Percentiles rank a stretch among this genome's conserved stretches.
These are phyloP conservation scores for Plasmodium inui DNA, from an alignment of 169 alveolate genomes.

Conservation along the genomic window DNA sequence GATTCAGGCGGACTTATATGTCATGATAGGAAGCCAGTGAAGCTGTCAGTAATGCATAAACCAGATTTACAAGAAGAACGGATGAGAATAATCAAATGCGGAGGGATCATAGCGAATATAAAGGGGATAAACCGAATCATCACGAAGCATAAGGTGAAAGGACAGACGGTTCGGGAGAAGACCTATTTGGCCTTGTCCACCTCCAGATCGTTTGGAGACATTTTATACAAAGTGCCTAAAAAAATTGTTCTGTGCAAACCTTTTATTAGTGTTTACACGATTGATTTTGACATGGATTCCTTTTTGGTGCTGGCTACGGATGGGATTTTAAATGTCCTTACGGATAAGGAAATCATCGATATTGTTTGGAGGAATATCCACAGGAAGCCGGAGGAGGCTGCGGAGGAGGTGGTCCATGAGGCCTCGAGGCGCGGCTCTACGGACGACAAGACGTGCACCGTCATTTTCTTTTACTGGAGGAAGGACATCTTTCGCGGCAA, in stretches of 20 bases:
- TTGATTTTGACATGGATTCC: conserved; percentile 81
- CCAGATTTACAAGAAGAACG: conserved; percentile 82
- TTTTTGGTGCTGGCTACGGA: conserved; percentile 80
- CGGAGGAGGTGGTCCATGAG: conserved; percentile 81
- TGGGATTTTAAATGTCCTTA: conserved; percentile 64
- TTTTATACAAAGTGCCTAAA: conserved; percentile 76
- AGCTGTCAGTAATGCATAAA: conserved; percentile 80
- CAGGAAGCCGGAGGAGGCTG: conserved; percentile 73
- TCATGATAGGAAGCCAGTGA: conserved; percentile 76
- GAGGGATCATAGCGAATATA: conserved; percentile 81
- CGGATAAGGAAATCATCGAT: conserved; percentile 81
- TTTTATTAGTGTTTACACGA: conserved; percentile 79
- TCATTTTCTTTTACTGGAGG: conserved; percentile 85
- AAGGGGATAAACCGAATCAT: conserved; percentile 81
- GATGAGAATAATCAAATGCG: conserved; percentile 77
- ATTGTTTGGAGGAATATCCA: conserved; percentile 80
- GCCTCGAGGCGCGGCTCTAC: conserved; percentile 79
- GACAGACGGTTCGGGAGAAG: conserved; percentile 13
- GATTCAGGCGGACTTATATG: conserved; percentile 85
- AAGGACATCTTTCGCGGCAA: conserved; percentile 76
- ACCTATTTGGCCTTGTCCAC: conserved; percentile 79
- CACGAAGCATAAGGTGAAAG: conserved; percentile 39
- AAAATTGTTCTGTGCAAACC: conserved; percentile 81
- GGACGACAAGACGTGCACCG: conserved; percentile 87
- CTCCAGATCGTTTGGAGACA: conserved; percentile 84